phyloP scores from a whole-genome alignment of 495 filamentous ascomycete genomes.

The Entonaema liquescens region DNA sequence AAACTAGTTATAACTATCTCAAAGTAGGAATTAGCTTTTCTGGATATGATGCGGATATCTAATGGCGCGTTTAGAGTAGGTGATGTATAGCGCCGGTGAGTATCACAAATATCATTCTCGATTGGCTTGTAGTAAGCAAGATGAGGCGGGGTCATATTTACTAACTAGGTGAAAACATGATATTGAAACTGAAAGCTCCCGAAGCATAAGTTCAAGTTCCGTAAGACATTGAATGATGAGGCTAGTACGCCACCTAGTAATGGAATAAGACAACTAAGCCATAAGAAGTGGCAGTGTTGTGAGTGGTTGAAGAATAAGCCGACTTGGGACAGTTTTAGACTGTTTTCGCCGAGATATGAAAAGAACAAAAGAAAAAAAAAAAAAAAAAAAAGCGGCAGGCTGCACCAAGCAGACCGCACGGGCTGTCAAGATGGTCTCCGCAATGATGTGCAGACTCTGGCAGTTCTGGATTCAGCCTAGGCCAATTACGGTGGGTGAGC shows the following conservation, averaged over 20 bases:
- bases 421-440: conserved; percentile 24
- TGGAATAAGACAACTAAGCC: not conserved
- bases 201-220: not conserved
- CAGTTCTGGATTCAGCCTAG: conserved; percentile 20
- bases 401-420: not conserved
- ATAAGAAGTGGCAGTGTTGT: conserved; percentile 1
- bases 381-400: conserved; percentile 24
- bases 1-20: too few species aligned
- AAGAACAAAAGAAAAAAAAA: conserved; percentile 27
- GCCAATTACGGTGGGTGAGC: conserved; percentile 23
- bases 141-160: not conserved
- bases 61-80: too few species aligned
- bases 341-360: conserved; percentile 8
- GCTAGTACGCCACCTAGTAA: not conserved
- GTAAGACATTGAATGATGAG: not conserved
- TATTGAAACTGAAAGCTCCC: not conserved
- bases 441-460: conserved; percentile 37
- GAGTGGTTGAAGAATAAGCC: conserved; percentile 1
- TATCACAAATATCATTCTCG: not conserved
- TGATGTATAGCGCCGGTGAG: too few species aligned
- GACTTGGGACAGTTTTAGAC: conserved; percentile 1
- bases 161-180: not conserved
- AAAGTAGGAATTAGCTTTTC: not conserved
- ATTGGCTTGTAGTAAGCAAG: conserved; percentile 21
- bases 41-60: not conserved